Evolutionary conservation across 129 eudicot species (phyloP).

Genomic region (sunflower (Helianthus annuus)): DNA sequence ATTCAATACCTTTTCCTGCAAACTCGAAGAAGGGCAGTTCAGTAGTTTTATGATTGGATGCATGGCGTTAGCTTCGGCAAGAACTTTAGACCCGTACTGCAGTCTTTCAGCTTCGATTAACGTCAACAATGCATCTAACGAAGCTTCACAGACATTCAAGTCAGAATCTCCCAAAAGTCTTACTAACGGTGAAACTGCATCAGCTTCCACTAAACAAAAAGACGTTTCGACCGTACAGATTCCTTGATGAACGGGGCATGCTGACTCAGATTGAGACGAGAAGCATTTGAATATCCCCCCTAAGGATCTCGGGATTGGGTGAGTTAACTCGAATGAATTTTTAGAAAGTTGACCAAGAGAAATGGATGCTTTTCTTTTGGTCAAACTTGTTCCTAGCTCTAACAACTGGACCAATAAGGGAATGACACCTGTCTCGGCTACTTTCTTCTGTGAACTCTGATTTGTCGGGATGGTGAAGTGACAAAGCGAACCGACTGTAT

Average conservation of each 20-base stretch:
- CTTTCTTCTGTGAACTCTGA: slow-evolving; percentile 50
- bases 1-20: slow-evolving; percentile 64
- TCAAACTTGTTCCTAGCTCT: slow-evolving; percentile 48
- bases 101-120: slow-evolving; percentile 48
- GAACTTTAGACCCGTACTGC: slow-evolving; percentile 53
- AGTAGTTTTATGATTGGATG: slow-evolving; percentile 51
- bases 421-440: slow-evolving; percentile 57
- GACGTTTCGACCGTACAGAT: slow-evolving; percentile 51
- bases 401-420: slow-evolving; percentile 52
- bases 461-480: slow-evolving; percentile 56
- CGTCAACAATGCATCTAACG: slow-evolving; percentile 64
- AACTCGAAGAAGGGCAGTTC: slow-evolving; percentile 32
- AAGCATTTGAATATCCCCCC: slow-evolving; percentile 55
- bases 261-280: slow-evolving; percentile 42
- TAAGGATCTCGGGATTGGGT: slow-evolving; percentile 39
- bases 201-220: slow-evolving; percentile 59
- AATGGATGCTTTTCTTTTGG: slow-evolving; percentile 51
- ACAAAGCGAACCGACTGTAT: slow-evolving; percentile 53
- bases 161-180: slow-evolving; percentile 49
- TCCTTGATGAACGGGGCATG: slow-evolving; percentile 63
- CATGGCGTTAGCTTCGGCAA: slow-evolving; percentile 54
- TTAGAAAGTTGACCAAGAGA: slow-evolving; percentile 58
- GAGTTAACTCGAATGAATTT: slow-evolving; percentile 39
- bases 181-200: slow-evolving; percentile 54
- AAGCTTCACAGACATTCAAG: slow-evolving; percentile 50